Base-by-base conservation (phyloP, 345 rosid species). In the Euphorbia lathyris region DNA sequence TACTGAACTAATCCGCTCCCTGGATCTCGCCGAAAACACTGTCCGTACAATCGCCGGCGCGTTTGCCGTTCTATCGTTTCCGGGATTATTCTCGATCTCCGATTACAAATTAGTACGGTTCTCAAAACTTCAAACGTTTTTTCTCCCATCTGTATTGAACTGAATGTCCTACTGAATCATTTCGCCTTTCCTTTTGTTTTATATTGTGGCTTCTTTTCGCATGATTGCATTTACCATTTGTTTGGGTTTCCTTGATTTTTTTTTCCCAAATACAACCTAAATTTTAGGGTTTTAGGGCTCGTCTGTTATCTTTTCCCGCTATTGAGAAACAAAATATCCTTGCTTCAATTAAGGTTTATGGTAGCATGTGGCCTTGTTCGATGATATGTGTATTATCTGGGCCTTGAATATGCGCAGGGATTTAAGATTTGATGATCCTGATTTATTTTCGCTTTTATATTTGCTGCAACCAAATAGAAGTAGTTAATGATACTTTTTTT, bases 1-100 rank as follows among this genome's bases (percentile, higher is more conserved):
- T 57, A n/a, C 32, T 3, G 9, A 23, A 40, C 51, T 17, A 27
- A 29, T 25, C 58, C 23, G 32, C 65, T 65, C 57, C 43, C 36
- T 50, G 67, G 84, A 81, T 81, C 84, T 74, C 81, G 57, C 66
- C 61, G 63, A 70, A 69, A 78, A 65, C 75, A 4, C 22, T 50
- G 68, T 67, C 74, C 74, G 72, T 70, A 67, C 83, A 29, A 66
- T 71, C 75, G 50, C 75, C 76, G 84, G 74, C 70, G 11, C 29
- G 9, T 42, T 57, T 32, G 20, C 58, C 75, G 76, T 52, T 43
- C 61, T 17, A 7, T 63, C 9, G 8, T 25, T 23, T 42, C 52
- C 67, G 72, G 70, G 20, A 56, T 43, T 7, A 58, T 43, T 27
- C n/a, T n/a, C 56, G 20, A 40, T 48, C 60, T 56, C 72, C 72